Conservation (phyloP, 2,329 filamentous ascomycete genomes). For the Alternaria triticina region DNA sequence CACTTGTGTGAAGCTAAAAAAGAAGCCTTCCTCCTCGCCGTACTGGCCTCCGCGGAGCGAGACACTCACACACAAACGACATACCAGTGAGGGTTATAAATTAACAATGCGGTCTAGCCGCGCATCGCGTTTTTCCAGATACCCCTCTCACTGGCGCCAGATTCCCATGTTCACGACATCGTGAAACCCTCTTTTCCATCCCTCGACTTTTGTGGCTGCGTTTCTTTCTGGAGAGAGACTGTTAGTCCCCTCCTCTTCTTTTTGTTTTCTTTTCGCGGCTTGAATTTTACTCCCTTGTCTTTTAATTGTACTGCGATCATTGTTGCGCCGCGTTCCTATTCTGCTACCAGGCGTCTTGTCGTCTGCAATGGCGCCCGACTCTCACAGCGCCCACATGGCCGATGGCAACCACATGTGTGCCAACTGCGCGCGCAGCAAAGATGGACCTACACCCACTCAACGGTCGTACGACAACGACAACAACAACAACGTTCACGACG, state of each 20-base stretch:
- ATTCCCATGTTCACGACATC: conserved; percentile 13
- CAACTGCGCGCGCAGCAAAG: background rate
- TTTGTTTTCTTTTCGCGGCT: background rate
- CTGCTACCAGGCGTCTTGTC: background rate
- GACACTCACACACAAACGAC: background rate
- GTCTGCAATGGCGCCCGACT: conserved; percentile 2
- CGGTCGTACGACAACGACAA: background rate
- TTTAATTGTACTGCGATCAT: background rate
- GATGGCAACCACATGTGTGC: background rate
- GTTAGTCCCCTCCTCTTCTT: background rate
- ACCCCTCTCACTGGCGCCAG: conserved; percentile 4
- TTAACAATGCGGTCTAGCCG: conserved; percentile 17
- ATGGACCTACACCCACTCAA: conserved; percentile 14
- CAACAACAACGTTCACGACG: background rate
- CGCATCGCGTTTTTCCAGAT: conserved; percentile 9
- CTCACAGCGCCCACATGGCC: background rate
- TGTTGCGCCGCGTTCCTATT: background rate
- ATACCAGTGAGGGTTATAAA: conserved; percentile 5
- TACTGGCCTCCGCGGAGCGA: conserved; percentile 7
- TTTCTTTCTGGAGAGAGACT: background rate
- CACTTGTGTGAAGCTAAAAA: background rate
- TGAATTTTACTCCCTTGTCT: background rate
- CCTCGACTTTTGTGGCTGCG: background rate
- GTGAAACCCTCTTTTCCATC: conserved; percentile 1
- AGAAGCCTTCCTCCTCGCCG: background rate